Conservation (phyloP, 371 early-diverging fungal species). For the Mortierella sp. region DNA sequence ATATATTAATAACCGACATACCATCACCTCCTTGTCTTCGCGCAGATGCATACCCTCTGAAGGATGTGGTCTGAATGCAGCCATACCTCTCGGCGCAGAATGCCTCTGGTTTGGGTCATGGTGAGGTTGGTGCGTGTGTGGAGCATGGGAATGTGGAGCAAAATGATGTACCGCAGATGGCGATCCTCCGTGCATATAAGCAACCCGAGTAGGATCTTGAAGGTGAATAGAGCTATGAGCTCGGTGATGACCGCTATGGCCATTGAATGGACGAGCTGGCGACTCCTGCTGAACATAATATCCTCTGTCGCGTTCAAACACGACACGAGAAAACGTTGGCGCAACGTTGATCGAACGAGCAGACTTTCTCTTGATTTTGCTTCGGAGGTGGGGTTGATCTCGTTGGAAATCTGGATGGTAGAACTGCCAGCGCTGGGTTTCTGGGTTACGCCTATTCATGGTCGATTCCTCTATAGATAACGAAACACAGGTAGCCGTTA, state of each 20-base stretch:
- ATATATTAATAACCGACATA: background rate
- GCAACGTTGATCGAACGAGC: constrained; percentile 45
- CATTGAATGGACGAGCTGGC: constrained; percentile 17
- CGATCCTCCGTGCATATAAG: constrained; percentile 23
- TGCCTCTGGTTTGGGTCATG: constrained; percentile 24
- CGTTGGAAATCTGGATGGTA: constrained; percentile 54
- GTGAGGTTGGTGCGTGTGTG: constrained; percentile 15
- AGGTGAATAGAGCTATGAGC: constrained; percentile 22
- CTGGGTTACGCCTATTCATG: constrained; percentile 54
- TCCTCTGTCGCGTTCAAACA: constrained; percentile 52
- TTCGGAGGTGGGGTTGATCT: constrained; percentile 48
- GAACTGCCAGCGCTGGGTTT: constrained; percentile 54
- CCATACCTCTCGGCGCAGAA: constrained; percentile 2
- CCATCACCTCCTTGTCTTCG: constrained; percentile 29
- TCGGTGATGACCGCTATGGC: constrained; percentile 20
- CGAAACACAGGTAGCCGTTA: background rate
- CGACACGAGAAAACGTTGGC: constrained; percentile 45
- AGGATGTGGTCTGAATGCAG: constrained; percentile 19
- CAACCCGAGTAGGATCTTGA: constrained; percentile 15
- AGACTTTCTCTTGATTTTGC: constrained; percentile 55
- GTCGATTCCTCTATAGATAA: constrained; percentile 45
- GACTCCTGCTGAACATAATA: constrained; percentile 41
- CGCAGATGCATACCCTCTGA: constrained; percentile 20
- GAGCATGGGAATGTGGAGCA: constrained; percentile 21
- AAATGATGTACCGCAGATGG: constrained; percentile 21